phyloP scores from a whole-genome alignment of 768 basidiomycete species.

The Amanita fuliginea region DNA sequence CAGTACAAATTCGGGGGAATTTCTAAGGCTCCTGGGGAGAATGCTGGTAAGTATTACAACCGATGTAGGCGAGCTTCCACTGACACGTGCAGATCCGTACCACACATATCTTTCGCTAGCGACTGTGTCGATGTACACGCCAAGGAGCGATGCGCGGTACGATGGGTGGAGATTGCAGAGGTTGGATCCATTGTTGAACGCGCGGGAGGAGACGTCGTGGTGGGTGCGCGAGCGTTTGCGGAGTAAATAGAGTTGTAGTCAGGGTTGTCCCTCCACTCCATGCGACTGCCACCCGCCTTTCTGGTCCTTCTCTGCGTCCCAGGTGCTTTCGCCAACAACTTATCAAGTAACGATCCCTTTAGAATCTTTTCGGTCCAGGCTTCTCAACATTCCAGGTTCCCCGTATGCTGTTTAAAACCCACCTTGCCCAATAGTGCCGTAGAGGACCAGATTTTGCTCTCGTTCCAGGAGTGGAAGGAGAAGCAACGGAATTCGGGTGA shows the following conservation, averaged over 20 bases:
- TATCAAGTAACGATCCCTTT: constrained; percentile 47
- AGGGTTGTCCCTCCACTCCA: neutral
- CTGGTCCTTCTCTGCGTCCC: neutral
- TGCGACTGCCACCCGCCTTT: neutral
- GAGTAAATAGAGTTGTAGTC: constrained; percentile 2
- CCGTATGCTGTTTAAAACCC: constrained; percentile 61
- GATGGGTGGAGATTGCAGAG: constrained; percentile 45
- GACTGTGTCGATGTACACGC: constrained; percentile 58
- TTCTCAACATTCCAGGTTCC: constrained; percentile 40
- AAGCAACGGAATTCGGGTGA: constrained; percentile 39
- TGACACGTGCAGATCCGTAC: constrained; percentile 60
- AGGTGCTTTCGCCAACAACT: constrained; percentile 9
- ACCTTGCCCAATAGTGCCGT: constrained; percentile 32
- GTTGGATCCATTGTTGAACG: constrained; percentile 66
- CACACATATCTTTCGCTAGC: constrained; percentile 91
- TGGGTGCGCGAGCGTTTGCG: constrained; percentile 62
- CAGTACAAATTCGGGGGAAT: constrained; percentile 90
- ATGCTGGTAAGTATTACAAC: constrained; percentile 46
- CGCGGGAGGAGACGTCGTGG: constrained; percentile 45
- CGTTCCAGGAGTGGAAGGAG: constrained; percentile 85
- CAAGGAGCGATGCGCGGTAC: constrained; percentile 19
- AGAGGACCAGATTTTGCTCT: constrained; percentile 58
- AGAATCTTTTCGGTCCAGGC: constrained; percentile 38
- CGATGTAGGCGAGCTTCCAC: neutral
- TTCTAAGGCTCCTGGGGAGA: constrained; percentile 70